phyloP scores from a whole-genome alignment of 148 eudicot species.

The Salicornia ramosissima region DNA sequence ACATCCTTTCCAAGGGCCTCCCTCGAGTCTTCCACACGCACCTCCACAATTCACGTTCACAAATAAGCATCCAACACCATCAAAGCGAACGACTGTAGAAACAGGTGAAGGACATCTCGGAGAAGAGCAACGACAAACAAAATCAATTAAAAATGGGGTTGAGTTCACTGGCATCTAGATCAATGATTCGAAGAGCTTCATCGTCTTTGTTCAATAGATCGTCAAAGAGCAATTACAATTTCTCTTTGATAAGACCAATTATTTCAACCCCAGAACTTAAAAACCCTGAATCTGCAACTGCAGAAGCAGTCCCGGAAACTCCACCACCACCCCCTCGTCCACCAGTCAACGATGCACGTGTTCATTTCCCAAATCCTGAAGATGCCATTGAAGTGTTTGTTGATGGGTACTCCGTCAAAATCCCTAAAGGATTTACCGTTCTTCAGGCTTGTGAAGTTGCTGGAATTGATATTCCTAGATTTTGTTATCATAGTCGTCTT shows the following conservation, averaged over 20 bases:
- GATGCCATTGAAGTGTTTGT: conserved; percentile 95
- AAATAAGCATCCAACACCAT: neutral
- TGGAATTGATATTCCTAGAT: conserved; percentile 89
- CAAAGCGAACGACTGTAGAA: too few relatives aligned
- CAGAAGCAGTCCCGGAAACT: conserved; percentile 34
- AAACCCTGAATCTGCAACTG: conserved; percentile 44
- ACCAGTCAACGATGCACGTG: conserved; percentile 75
- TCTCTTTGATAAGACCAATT: conserved; percentile 37
- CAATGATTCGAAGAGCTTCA: conserved; percentile 8
- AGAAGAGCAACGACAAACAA: neutral
- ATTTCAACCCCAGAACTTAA: conserved; percentile 63
- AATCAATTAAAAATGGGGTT: conserved; percentile 25
- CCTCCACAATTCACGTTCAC: neutral
- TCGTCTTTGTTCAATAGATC: conserved; percentile 11
- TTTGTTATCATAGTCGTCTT: conserved; percentile 76
- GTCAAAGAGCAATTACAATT: neutral
- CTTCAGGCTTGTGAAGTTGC: conserved; percentile 95
- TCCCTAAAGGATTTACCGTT: conserved; percentile 92
- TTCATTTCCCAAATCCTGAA: conserved; percentile 76
- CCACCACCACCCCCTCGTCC: conserved; percentile 39
- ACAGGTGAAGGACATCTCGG: too few relatives aligned
- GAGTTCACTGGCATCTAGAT: conserved; percentile 19
- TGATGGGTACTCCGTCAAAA: conserved; percentile 85
- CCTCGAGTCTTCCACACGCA: neutral
- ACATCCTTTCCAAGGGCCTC: neutral